Evolutionary conservation across 2,329 filamentous ascomycete genomes (phyloP).

Genomic region (Xylaria sp.): DNA sequence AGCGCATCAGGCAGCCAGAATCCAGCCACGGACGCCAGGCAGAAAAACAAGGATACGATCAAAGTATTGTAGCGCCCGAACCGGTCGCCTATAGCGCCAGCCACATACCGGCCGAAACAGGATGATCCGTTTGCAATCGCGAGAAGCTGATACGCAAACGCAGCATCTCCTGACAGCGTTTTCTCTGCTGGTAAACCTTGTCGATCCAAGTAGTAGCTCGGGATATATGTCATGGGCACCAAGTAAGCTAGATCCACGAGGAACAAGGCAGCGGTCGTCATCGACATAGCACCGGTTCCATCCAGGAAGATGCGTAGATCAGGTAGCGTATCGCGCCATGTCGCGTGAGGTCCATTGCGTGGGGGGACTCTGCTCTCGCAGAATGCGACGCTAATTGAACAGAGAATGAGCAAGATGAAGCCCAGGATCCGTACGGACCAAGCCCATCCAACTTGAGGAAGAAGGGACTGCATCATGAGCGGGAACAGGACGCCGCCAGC

Average conservation of each 20-base stretch:
- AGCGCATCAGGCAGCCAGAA: slow-evolving; percentile 27
- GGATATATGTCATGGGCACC: slow-evolving; percentile 25
- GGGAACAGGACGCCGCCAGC: slow-evolving; percentile 27
- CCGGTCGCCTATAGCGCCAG: slow-evolving; percentile 15
- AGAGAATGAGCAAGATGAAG: slow-evolving; percentile 26
- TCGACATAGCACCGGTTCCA: slow-evolving; percentile 28
- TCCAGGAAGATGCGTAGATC: slow-evolving; percentile 29
- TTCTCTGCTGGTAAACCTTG: slow-evolving; percentile 14
- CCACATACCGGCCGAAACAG: slow-evolving; percentile 26
- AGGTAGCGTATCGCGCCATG: slow-evolving; percentile 25
- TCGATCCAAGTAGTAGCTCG: slow-evolving; percentile 27
- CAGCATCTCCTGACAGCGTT: slow-evolving; percentile 18
- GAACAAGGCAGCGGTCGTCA: slow-evolving; percentile 29
- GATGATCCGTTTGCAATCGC: slow-evolving; percentile 29
- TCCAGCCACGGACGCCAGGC: slow-evolving; percentile 23
- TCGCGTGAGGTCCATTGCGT: slow-evolving; percentile 20
- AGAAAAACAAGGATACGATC: slow-evolving; percentile 25
- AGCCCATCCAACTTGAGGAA: slow-evolving; percentile 25
- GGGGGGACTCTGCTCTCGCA: slow-evolving; percentile 23
- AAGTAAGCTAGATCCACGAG: slow-evolving; percentile 28
- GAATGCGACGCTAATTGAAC: slow-evolving; percentile 21
- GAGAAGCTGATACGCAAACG: slow-evolving; percentile 24
- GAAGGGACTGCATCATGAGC: slow-evolving; percentile 31
- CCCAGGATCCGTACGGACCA: slow-evolving; percentile 27
- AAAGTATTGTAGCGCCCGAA: slow-evolving; percentile 28